phyloP scores from a whole-genome alignment of 2,329 filamentous ascomycete species.

The Pseudogymnoascus sp. region DNA sequence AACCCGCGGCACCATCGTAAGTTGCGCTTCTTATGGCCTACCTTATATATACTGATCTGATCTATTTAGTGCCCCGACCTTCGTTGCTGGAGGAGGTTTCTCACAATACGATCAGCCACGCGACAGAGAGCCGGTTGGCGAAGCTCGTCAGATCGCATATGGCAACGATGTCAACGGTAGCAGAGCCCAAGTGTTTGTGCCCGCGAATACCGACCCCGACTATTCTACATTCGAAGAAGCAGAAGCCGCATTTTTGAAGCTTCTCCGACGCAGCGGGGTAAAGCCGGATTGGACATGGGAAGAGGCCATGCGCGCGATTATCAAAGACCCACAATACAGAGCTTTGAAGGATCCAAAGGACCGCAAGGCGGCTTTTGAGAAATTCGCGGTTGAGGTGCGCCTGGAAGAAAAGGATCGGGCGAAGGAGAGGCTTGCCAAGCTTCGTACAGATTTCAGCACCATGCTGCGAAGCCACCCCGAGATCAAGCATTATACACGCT shows the following conservation, averaged over 20 bases:
- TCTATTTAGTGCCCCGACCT: constrained; percentile 28
- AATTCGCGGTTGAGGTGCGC: constrained; percentile 84
- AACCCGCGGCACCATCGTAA: constrained; percentile 37
- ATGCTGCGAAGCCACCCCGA: constrained; percentile 97
- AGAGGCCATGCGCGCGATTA: constrained; percentile 74
- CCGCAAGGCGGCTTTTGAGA: constrained; percentile 84
- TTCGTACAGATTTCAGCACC: constrained; percentile 85
- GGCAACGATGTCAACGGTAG: constrained; percentile 42
- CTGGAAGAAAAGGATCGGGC: constrained; percentile 90
- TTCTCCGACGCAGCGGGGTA: constrained; percentile 75
- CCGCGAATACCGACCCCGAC: constrained; percentile 63
- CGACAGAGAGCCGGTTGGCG: constrained; percentile 37
- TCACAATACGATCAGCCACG: constrained; percentile 27
- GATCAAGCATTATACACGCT: constrained; percentile 93
- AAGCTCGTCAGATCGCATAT: constrained; percentile 51
- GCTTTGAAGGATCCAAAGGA: constrained; percentile 89
- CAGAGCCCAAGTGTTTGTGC: constrained; percentile 51
- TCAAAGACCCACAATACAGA: constrained; percentile 86
- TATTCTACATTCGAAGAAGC: constrained; percentile 78
- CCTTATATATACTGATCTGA: constrained; percentile 10
- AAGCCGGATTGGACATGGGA: constrained; percentile 92
- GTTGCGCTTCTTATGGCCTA: neutral
- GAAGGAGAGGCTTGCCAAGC: constrained; percentile 84
- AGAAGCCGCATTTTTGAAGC: constrained; percentile 85
- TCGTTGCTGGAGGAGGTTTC: constrained; percentile 36